These are phyloP conservation scores for Calonectria honghensis DNA, from an alignment of 2,329 filamentous ascomycete species.

Conservation along the genomic window DNA sequence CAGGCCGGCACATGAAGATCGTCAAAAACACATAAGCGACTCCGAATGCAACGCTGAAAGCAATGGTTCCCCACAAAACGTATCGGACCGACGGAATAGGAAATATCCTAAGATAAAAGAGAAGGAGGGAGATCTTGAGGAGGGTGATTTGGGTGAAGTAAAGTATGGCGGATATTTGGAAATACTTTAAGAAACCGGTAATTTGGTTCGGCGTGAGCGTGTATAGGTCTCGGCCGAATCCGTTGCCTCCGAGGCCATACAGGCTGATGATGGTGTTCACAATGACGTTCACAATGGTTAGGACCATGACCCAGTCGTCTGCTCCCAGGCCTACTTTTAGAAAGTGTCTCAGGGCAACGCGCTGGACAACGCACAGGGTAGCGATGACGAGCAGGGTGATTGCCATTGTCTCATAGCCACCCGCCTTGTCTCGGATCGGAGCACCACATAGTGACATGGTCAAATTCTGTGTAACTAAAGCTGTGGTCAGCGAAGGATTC, in stretches of 20 bases:
- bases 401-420: background rate
- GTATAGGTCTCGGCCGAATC: slow-evolving; percentile 61
- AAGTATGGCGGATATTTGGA: slow-evolving; percentile 60
- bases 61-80: slow-evolving; percentile 58
- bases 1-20: slow-evolving; percentile 63
- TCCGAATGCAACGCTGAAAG: slow-evolving; percentile 58
- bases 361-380: background rate
- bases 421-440: background rate
- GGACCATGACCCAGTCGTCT: slow-evolving; percentile 15
- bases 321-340: background rate
- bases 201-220: slow-evolving; percentile 52
- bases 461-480: background rate
- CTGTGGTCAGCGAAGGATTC: background rate
- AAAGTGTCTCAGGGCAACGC: background rate
- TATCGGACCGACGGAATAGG: slow-evolving; percentile 55
- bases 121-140: slow-evolving; percentile 64
- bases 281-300: background rate
- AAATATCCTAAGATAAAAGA: slow-evolving; percentile 66
- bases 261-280: background rate
- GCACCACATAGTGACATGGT: background rate
- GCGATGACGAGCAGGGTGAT: background rate
- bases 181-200: slow-evolving; percentile 53
- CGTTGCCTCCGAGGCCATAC: slow-evolving; percentile 30
- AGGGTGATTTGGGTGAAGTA: slow-evolving; percentile 63
- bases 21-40: slow-evolving; percentile 57